Evolutionary conservation across 1,284 basidiomycete genomes (phyloP).

Genomic region (Apiotrichum siamense): DNA sequence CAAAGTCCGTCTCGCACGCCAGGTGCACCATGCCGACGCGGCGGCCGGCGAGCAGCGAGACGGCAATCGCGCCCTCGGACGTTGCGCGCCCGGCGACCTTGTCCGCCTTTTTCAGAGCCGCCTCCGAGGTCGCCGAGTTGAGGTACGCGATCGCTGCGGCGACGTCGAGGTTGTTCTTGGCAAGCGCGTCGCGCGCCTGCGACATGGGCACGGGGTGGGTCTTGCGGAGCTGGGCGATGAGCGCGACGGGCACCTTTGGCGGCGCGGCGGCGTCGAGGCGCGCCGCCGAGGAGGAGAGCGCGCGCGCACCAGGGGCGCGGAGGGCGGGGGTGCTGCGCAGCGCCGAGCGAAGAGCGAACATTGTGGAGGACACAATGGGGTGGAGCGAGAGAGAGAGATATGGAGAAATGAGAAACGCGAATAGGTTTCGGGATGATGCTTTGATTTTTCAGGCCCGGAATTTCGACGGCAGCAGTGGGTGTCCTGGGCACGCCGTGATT

Average conservation of each 20-base stretch:
- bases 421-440: not conserved
- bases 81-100: conserved; percentile 72
- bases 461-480: too few species aligned
- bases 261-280: conserved; percentile 7
- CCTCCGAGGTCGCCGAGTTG: conserved; percentile 62
- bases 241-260: conserved; percentile 55
- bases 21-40: conserved; percentile 84
- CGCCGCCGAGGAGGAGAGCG: conserved; percentile 15
- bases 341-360: conserved; percentile 15
- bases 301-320: conserved; percentile 7
- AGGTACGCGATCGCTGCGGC: conserved; percentile 73
- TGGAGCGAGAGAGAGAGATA: not conserved
- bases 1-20: conserved; percentile 97
- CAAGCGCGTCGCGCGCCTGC: conserved; percentile 83
- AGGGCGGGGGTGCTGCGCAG: conserved; percentile 1
- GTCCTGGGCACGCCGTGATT: too few species aligned
- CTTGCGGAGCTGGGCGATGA: conserved; percentile 81
- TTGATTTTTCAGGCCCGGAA: not conserved
- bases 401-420: not conserved
- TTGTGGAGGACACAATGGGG: conserved; percentile 4
- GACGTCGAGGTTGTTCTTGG: conserved; percentile 67
- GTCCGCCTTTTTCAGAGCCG: conserved; percentile 52
- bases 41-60: conserved; percentile 62
- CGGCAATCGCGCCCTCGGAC: conserved; percentile 70
- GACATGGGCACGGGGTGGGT: conserved; percentile 68